Conservation (phyloP, 768 basidiomycete genomes). For the Naganishia onofrii region DNA sequence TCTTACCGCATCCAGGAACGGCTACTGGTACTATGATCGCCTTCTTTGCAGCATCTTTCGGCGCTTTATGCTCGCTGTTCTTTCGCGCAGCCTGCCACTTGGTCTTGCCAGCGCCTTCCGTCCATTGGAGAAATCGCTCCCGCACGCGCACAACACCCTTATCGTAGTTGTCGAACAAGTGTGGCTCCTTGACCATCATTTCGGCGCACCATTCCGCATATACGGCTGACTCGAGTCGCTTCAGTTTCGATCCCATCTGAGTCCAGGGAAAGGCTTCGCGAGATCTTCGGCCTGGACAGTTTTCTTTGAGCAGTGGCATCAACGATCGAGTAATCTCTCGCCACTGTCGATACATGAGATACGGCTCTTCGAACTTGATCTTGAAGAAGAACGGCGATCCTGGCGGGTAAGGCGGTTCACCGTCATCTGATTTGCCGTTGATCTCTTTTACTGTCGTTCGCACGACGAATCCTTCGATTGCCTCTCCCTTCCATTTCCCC, state of each 20-base stretch:
- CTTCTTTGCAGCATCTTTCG: conserved; percentile 55
- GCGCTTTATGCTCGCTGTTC: conserved; percentile 36
- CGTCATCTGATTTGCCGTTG: conserved; percentile 32
- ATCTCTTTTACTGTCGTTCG: conserved; percentile 61
- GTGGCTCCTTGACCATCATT: conserved; percentile 66
- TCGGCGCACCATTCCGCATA: conserved; percentile 80
- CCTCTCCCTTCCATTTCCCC: conserved; percentile 77
- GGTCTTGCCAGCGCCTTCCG: conserved; percentile 58
- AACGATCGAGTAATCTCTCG: conserved; percentile 82
- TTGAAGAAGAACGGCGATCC: conserved; percentile 97
- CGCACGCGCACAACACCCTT: conserved; percentile 82
- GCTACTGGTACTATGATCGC: conserved; percentile 84
- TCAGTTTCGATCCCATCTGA: conserved; percentile 66
- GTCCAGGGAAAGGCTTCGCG: conserved; percentile 38
- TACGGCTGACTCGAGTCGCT: conserved; percentile 69
- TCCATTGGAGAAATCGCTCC: conserved; percentile 72
- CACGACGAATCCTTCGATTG: conserved; percentile 92
- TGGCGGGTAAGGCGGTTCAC: conserved; percentile 63
- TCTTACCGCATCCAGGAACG: conserved; percentile 93
- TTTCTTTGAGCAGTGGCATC: conserved; percentile 52
- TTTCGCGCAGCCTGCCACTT: conserved; percentile 44
- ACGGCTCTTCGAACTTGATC: conserved; percentile 97
- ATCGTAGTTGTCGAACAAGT: conserved; percentile 64
- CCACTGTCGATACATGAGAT: conserved; percentile 98
- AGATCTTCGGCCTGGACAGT: conserved; percentile 31